Conservation (phyloP, 2,329 filamentous ascomycete species). For the Karstenula rhodostoma region DNA sequence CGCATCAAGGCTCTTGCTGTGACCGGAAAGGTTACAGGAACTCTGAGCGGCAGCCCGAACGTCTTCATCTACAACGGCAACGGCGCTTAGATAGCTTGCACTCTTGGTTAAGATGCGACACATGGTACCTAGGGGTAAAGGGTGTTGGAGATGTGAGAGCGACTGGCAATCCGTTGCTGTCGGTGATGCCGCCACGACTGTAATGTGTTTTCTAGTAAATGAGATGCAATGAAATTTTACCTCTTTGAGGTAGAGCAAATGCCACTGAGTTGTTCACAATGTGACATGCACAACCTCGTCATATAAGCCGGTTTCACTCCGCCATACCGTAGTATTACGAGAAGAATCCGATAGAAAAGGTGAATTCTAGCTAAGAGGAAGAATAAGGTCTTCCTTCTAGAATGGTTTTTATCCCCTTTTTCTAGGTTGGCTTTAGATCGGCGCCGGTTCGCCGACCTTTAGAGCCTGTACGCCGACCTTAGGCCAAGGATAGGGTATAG, state of each 20-base stretch:
- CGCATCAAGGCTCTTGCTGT: slow-evolving; percentile 27
- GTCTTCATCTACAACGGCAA: slow-evolving; percentile 31
- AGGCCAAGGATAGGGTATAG: no score
- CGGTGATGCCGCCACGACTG: background rate
- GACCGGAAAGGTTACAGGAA: slow-evolving; percentile 15
- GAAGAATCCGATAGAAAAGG: no score
- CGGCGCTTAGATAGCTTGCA: slow-evolving; percentile 20
- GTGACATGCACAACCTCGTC: no score
- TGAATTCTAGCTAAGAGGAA: no score
- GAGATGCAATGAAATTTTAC: background rate
- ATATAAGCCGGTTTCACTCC: no score
- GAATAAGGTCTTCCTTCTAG: no score
- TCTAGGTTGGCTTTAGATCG: no score
- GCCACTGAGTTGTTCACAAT: background rate
- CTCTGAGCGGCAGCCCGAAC: slow-evolving; percentile 27
- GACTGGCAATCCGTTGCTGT: background rate
- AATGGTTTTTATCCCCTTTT: no score
- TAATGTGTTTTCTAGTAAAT: background rate
- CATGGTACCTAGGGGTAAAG: background rate
- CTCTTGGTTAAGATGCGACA: slow-evolving; percentile 6
- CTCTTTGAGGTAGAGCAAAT: background rate
- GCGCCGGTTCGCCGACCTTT: no score
- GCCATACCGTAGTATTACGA: no score
- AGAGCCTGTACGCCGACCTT: no score
- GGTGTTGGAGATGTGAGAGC: background rate